These are phyloP conservation scores for Xylariomycetidae sp. DNA, from an alignment of 2,329 filamentous ascomycete species.

Conservation along the genomic window DNA sequence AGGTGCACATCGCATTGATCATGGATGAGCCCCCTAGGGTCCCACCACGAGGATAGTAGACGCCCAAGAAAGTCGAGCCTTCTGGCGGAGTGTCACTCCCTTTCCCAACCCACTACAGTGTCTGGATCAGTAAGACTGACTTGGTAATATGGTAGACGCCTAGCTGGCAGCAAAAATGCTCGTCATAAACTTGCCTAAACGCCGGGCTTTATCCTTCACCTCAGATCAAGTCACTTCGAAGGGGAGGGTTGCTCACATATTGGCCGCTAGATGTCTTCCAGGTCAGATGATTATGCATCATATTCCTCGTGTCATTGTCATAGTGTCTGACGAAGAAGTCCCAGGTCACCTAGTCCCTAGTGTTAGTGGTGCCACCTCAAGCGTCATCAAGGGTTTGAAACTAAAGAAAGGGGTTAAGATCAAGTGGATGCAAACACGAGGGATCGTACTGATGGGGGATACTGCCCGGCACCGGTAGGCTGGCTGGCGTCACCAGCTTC, in stretches of 20 bases:
- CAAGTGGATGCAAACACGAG: too few species aligned
- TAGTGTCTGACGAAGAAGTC: constrained; percentile 53
- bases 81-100: constrained; percentile 11
- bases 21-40: constrained; percentile 23
- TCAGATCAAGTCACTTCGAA: too few species aligned
- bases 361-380: too few species aligned
- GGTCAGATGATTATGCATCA: constrained; percentile 19
- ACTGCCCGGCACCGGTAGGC: constrained; percentile 31
- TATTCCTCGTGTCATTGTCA: constrained; percentile 44
- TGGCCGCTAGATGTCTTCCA: constrained; percentile 13
- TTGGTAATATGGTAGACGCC: too few species aligned
- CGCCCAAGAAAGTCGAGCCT: constrained; percentile 19
- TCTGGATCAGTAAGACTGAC: too few species aligned
- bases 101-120: constrained; percentile 13
- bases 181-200: too few species aligned
- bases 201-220: too few species aligned
- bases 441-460: constrained; percentile 26
- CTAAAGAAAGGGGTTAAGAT: too few species aligned
- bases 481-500: constrained; percentile 50
- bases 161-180: too few species aligned
- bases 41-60: constrained; percentile 23
- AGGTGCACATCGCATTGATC: constrained; percentile 12
- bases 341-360: too few species aligned
- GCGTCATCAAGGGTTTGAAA: too few species aligned
- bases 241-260: constrained; percentile 1